phyloP scores from a whole-genome alignment of 176 grass and related monocot species.

The Echinochloa phyllopogon region DNA sequence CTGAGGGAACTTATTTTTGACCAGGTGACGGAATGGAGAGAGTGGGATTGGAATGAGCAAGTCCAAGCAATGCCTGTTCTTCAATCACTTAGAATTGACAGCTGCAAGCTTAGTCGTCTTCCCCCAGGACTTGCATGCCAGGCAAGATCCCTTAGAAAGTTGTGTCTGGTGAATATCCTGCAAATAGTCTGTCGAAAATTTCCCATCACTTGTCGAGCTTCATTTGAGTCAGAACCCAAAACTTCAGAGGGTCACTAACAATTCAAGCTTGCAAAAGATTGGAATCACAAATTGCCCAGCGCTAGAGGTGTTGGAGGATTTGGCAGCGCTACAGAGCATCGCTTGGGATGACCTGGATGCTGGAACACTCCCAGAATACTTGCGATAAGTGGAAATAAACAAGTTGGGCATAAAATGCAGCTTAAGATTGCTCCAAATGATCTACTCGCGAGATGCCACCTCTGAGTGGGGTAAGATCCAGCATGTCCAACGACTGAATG shows the following conservation, averaged over 20 bases:
- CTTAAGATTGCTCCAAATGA: neutral
- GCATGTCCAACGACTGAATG: neutral
- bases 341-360: neutral
- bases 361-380: neutral
- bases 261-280: neutral
- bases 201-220: neutral
- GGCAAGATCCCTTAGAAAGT: neutral
- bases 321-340: neutral
- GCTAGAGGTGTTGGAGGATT: neutral
- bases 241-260: neutral
- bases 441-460: neutral
- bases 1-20: neutral
- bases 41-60: neutral
- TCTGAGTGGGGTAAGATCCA: neutral
- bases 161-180: neutral
- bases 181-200: neutral
- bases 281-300: neutral
- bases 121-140: neutral
- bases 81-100: neutral
- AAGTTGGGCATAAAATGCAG: neutral
- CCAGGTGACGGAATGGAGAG: neutral
- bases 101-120: neutral
- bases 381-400: neutral
- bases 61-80: neutral
- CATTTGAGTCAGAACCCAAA: neutral